Percentiles rank a stretch among this genome's conserved stretches.
Conservation (phyloP, 257 asterid genomes). For the Nicotiana obtusifolia region DNA sequence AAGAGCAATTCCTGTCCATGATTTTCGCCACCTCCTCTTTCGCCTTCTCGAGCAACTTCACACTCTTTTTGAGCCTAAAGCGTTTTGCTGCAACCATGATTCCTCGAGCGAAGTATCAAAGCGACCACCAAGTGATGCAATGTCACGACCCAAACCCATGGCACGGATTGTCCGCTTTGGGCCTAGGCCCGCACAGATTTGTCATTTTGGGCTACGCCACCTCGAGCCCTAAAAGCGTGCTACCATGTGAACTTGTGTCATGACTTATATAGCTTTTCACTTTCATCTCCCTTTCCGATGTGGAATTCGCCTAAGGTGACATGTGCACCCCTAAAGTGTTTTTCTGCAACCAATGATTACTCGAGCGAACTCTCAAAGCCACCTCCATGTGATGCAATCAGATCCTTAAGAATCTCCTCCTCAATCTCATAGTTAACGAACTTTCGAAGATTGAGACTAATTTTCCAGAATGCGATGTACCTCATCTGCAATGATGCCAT, state of each 20-base stretch:
- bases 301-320: too few relatives aligned
- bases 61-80: background rate
- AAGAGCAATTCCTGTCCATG: background rate
- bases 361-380: background rate
- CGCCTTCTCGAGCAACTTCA: slow-evolving; percentile 14
- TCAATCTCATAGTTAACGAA: slow-evolving; percentile 24
- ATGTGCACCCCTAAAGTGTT: too few relatives aligned
- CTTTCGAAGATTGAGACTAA: slow-evolving; percentile 8
- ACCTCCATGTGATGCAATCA: slow-evolving; percentile 11
- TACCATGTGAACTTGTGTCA: too few relatives aligned
- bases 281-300: too few relatives aligned
- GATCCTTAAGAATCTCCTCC: slow-evolving; percentile 13
- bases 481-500: background rate
- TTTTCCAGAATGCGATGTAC: slow-evolving; percentile 15
- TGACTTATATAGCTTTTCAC: too few relatives aligned
- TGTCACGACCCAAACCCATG: too few relatives aligned
- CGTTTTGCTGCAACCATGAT: slow-evolving; percentile 14
- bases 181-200: too few relatives aligned
- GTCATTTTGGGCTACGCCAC: too few relatives aligned
- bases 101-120: slow-evolving; percentile 15
- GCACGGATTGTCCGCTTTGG: too few relatives aligned
- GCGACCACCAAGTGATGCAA: background rate
- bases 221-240: too few relatives aligned
- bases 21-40: slow-evolving; percentile 12
- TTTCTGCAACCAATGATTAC: too few relatives aligned